Base-by-base conservation (phyloP, 2,329 filamentous ascomycete genomes). In the Zasmidium cellare region DNA sequence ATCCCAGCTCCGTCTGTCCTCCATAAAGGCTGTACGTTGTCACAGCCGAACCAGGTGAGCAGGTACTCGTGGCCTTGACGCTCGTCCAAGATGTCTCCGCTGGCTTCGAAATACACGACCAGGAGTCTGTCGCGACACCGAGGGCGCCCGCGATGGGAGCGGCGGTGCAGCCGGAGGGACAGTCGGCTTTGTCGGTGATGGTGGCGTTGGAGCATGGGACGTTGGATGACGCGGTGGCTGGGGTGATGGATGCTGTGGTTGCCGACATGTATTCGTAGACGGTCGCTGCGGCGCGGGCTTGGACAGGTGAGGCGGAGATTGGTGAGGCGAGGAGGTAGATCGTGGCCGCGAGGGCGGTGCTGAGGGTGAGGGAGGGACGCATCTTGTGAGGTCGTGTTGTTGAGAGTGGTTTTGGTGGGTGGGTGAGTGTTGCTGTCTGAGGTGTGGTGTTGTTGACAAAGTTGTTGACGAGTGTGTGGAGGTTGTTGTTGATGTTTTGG, bases 41-140 rank as follows among this genome's bases (percentile, higher is more conserved):
- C 2, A 52, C 50, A 6, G 50, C 38, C 7, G 18, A 18, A 6
- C 35, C 50, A 9, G 3, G 19, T 12, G 18, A 22, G 35, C 61
- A 63, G 1, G 61, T 63, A 46, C 56, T 60, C 2, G 61, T 63
- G 7, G 58, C 56, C 45, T 25, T 22, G 14, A 51, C 55, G 47
- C 31, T 55, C 31, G 54, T 61, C 61, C 58, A 61, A 9, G n/a
- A 18, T 2, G 58, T 55, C 12, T 28, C 44, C 0, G 54, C 12
- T 0, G 54, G 35, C 2, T 28, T 23, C 3, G 46, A 18, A 2
- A 49, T 52, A 18, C 61, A 63, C 11, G 51, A 53, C 47, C 53
- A 63, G 1, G 53, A 54, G n/a, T 47, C 53, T 9, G 61, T 63
- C 2, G 53, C 57, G 16, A 60, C 35, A 9, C 60, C 60, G 2